phyloP scores from a whole-genome alignment of 1,284 basidiomycete species.

The Boletus albobrunnescens region DNA sequence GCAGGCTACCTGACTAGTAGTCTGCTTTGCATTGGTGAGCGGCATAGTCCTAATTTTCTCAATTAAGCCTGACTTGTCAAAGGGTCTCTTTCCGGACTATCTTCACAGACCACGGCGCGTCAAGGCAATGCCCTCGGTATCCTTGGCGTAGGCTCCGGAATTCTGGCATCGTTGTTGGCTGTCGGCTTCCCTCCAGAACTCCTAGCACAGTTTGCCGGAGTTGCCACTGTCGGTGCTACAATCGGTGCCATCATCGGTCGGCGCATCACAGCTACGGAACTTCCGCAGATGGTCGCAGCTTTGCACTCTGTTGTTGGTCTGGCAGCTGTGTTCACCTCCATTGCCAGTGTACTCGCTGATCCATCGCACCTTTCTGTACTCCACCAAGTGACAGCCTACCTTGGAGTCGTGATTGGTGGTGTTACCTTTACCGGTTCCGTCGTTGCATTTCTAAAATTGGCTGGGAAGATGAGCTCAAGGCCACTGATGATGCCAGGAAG shows the following conservation, averaged over 20 bases:
- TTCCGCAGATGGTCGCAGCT: constrained; percentile 76
- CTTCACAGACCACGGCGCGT: constrained; percentile 73
- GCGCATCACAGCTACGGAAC: constrained; percentile 78
- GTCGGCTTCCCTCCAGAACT: constrained; percentile 76
- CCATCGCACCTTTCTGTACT: constrained; percentile 61
- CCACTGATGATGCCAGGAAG: constrained; percentile 70
- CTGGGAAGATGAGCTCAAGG: constrained; percentile 71
- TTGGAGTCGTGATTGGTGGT: constrained; percentile 79
- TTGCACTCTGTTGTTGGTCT: constrained; percentile 81
- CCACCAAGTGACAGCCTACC: constrained; percentile 77
- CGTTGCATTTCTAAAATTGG: constrained; percentile 84
- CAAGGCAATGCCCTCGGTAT: constrained; percentile 82
- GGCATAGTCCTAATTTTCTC: background rate
- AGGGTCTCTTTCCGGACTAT: constrained; percentile 72
- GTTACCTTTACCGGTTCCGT: constrained; percentile 80
- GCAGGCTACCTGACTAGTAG: constrained; percentile 81
- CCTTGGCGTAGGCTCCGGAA: constrained; percentile 75
- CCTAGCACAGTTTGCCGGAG: constrained; percentile 71
- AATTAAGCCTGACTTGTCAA: constrained; percentile 5
- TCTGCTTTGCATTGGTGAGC: constrained; percentile 72
- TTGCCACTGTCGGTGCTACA: constrained; percentile 65
- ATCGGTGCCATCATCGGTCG: constrained; percentile 71
- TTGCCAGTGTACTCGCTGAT: constrained; percentile 72
- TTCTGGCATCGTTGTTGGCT: constrained; percentile 73
- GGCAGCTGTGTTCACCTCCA: constrained; percentile 79